Evolutionary conservation across 495 filamentous ascomycete species (phyloP), one percentile per base, ranked within the genome.

Genomic region (Podospora pseudopauciseta): DNA sequence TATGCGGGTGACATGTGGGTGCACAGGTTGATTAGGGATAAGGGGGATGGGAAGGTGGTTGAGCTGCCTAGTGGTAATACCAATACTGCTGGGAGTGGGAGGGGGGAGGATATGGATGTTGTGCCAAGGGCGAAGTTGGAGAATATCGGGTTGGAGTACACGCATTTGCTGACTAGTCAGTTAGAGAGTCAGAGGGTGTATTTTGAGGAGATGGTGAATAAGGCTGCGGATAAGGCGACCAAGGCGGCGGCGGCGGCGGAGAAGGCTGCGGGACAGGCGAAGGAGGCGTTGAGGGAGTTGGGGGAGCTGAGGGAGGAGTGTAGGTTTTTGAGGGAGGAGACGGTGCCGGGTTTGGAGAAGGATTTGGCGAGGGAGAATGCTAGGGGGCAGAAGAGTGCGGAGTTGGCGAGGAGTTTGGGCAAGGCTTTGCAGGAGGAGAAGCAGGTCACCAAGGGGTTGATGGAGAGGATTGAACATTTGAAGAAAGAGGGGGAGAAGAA

Each of bases 1-100:
- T 99, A 99, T 74, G 90, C 90, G 0, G 91, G 91, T 44, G 96
- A 99, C 72, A 90, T 88, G 69, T 99, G 97, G 83, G 95, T 98
- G 20, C 95, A 99, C 80, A 90, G 95, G 11, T 87, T 99, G 44
- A 94, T 98, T 65, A 90, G 95, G 71, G 91, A 91, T 71, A 96
- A 97, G 79, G 89, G 90, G 4, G 93, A 97, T 75, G 92, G 92
- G 60, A 93, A 97, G 74, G 83, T 97, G 1, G 89, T 97, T 56
- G 93, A 97, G 75, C 82, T 97, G 30, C 91, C 93, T 4, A 72
- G 71, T 26, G 54, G 44, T 49, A 66, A 49, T 49, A 49, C 7
- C 18, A 13, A 49, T 49, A 7, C 30, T 32, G 30, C 30, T 32
- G 39, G 15, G 13, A 16, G 39, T 49, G 15, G 39, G 39, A 16